phyloP scores from a whole-genome alignment of 108 stramenopile species.

The Nannochloropsis salina region DNA sequence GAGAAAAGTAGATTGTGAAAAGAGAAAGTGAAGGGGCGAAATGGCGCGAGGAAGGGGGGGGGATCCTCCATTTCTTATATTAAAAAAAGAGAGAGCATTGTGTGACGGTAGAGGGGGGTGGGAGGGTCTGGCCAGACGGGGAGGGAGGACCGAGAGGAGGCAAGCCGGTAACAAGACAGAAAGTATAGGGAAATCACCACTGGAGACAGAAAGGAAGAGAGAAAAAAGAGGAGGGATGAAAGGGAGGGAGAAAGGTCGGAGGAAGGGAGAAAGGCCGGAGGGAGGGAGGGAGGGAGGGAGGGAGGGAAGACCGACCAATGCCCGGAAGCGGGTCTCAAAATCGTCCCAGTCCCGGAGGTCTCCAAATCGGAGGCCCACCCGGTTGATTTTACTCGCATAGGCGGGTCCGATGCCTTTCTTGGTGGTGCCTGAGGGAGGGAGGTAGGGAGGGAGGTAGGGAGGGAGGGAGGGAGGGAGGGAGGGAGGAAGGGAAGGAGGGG shows the following conservation, averaged over 20 bases:
- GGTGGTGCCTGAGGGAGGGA: slow-evolving; percentile 30
- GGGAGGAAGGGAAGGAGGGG: not conserved
- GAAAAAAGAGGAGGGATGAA: not conserved
- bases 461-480: not conserved
- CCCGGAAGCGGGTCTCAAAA: slow-evolving; percentile 79
- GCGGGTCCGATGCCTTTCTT: slow-evolving; percentile 91
- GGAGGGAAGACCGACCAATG: slow-evolving; percentile 54
- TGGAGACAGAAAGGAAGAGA: not conserved
- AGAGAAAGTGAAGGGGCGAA: no score
- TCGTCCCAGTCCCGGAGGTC: slow-evolving; percentile 68
- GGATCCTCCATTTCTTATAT: no score
- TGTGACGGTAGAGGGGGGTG: no score
- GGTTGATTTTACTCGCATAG: slow-evolving; percentile 87
- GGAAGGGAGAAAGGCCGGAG: not conserved
- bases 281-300: slow-evolving; percentile 8
- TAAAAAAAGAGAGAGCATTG: no score
- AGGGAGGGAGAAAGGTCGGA: not conserved
- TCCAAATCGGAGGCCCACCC: slow-evolving; percentile 97
- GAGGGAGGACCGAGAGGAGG: not conserved
- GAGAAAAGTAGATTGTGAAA: not conserved
- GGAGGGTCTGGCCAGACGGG: not conserved
- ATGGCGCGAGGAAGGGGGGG: no score
- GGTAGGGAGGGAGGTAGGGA: not conserved
- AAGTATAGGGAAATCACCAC: not conserved
- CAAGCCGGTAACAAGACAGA: not conserved